These are phyloP conservation scores for Helichrysum umbraculigerum DNA, from an alignment of 129 eudicot species.

Conservation along the genomic window DNA sequence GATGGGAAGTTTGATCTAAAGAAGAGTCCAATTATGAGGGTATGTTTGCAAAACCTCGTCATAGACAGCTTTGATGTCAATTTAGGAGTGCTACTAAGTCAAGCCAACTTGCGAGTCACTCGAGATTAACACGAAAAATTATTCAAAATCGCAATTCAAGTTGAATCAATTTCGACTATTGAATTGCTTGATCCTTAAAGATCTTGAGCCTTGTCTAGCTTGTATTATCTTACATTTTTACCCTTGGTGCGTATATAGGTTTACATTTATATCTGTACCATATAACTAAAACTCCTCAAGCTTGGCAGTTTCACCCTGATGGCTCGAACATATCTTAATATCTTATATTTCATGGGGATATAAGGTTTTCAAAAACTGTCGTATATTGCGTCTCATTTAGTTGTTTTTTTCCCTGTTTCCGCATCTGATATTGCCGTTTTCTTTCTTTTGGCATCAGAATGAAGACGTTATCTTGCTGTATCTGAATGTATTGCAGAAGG, in stretches of 20 bases:
- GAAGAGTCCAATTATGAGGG: conserved; percentile 66
- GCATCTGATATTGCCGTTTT: conserved; percentile 28
- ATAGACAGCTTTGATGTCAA: background rate
- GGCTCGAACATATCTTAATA: background rate
- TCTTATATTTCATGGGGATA: background rate
- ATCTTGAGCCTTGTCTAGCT: background rate
- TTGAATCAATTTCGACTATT: background rate
- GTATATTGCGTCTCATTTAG: background rate
- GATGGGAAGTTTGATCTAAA: conserved; percentile 93
- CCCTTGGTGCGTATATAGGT: background rate
- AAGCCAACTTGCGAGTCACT: background rate
- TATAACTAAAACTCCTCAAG: background rate
- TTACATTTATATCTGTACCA: background rate
- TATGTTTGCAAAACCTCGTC: conserved; percentile 25
- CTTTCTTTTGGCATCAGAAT: conserved; percentile 53
- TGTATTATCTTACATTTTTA: background rate
- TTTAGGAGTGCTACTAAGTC: background rate
- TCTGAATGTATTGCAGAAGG: conserved; percentile 86
- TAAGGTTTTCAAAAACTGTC: background rate
- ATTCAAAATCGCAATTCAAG: background rate
- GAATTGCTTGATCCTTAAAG: background rate
- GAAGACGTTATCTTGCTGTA: conserved; percentile 95
- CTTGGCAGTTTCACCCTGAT: background rate
- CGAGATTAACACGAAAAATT: background rate
- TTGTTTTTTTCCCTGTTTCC: background rate